Percentiles rank a stretch among this genome's conserved stretches.
These are phyloP conservation scores for Fusarium agapanthi DNA, from an alignment of 2,329 filamentous ascomycete species.

Conservation along the genomic window DNA sequence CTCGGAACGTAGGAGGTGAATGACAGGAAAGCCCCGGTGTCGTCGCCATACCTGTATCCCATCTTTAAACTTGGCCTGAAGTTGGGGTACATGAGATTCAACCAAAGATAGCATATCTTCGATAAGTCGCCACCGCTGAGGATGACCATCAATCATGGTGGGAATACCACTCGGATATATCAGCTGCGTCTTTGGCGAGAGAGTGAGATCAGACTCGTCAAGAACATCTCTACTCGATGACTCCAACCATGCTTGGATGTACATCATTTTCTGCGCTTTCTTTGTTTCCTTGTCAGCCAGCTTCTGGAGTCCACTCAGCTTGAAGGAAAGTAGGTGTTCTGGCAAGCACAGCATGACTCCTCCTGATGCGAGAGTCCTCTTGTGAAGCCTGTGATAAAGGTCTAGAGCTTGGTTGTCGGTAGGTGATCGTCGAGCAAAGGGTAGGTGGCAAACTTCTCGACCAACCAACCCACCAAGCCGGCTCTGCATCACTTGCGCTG, in stretches of 20 bases:
- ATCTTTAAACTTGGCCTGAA: conserved; percentile 50
- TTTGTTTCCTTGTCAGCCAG: conserved; percentile 56
- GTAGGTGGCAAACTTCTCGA: conserved; percentile 62
- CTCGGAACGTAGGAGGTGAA: conserved; percentile 62
- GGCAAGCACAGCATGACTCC: conserved; percentile 69
- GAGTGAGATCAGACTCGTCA: conserved; percentile 69
- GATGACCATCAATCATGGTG: conserved; percentile 60
- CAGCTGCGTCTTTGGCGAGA: conserved; percentile 63
- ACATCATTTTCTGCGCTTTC: conserved; percentile 58
- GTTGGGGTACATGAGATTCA: conserved; percentile 47
- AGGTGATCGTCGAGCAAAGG: conserved; percentile 62
- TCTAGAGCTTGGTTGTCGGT: conserved; percentile 44
- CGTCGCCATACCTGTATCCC: conserved; percentile 58
- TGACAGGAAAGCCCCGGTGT: conserved; percentile 59
- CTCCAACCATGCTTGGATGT: conserved; percentile 60
- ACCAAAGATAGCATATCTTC: conserved; percentile 54
- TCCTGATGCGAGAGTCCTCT: conserved; percentile 47
- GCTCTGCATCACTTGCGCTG: conserved; percentile 62
- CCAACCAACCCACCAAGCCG: conserved; percentile 63
- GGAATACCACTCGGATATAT: conserved; percentile 65
- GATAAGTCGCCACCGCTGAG: conserved; percentile 59
- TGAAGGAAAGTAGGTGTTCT: conserved; percentile 72
- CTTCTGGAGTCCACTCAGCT: conserved; percentile 66
- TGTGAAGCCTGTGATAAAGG: conserved; percentile 51
- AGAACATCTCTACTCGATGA: conserved; percentile 65